A percentile compares a stretch with the other conserved stretches of the same genome.
Evolutionary conservation across 2,329 filamentous ascomycete species (phyloP).

Genomic region (Penicillium rolfsii): DNA sequence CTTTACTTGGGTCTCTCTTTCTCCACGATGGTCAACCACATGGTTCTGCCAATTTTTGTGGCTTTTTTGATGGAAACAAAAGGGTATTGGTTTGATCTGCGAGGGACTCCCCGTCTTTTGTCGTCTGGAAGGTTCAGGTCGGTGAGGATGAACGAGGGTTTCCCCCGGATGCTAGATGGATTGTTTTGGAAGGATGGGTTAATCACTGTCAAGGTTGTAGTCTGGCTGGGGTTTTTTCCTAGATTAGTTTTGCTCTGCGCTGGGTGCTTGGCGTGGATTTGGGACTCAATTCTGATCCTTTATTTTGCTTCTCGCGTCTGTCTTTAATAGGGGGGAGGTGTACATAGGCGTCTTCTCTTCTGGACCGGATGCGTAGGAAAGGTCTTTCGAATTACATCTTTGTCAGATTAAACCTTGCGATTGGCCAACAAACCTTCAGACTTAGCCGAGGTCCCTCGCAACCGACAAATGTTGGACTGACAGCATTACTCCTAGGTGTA

Average conservation of each 20-base stretch:
- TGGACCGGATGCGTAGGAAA: conserved; percentile 8
- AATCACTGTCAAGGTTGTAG: conserved; percentile 19
- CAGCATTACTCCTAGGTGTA: not conserved
- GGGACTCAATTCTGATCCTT: conserved; percentile 23
- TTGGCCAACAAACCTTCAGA: not conserved
- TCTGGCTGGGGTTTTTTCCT: conserved; percentile 18
- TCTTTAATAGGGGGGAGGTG: conserved; percentile 1
- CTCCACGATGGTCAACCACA: conserved; percentile 3
- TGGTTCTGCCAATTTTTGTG: conserved; percentile 1
- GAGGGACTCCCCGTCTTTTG: conserved; percentile 8
- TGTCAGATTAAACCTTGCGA: not conserved
- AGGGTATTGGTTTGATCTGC: conserved; percentile 9
- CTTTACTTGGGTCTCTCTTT: conserved; percentile 9
- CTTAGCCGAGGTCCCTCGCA: conserved; percentile 20
- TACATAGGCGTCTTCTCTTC: conserved; percentile 19
- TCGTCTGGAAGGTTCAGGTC: conserved; percentile 12
- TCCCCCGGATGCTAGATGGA: conserved; percentile 12
- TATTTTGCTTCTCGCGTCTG: conserved; percentile 10
- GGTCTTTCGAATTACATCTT: not conserved
- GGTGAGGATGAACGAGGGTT: conserved; percentile 6
- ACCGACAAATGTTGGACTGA: not conserved
- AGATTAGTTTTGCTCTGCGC: conserved; percentile 24
- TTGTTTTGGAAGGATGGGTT: conserved; percentile 17
- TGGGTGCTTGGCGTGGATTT: conserved; percentile 23
- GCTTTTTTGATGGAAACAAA: conserved; percentile 9